Evolutionary conservation across 1,139 yeast species (phyloP).

Genomic region (Nematodospora anomalae): DNA sequence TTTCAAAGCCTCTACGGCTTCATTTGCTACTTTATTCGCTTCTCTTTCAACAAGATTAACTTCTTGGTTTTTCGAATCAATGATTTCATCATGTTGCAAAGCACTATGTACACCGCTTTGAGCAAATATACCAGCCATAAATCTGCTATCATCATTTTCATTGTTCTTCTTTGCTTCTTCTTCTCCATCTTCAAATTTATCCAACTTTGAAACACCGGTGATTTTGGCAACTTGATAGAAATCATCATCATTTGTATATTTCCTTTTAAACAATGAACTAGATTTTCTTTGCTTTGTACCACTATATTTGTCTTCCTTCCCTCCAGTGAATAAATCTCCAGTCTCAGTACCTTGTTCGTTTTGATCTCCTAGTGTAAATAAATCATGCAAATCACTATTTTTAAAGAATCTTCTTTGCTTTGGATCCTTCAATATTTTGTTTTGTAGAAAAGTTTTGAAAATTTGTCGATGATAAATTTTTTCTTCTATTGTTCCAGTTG

Average conservation of each 20-base stretch:
- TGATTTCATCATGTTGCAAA: constrained; percentile 74
- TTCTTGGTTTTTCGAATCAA: constrained; percentile 53
- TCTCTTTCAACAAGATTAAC: constrained; percentile 65
- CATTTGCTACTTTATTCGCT: constrained; percentile 72
- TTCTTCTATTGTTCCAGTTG: constrained; percentile 95
- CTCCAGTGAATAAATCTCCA: constrained; percentile 63
- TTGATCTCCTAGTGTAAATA: constrained; percentile 79
- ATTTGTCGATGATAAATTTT: constrained; percentile 95
- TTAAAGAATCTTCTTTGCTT: constrained; percentile 92
- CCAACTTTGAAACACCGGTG: constrained; percentile 56
- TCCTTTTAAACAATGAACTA: constrained; percentile 23
- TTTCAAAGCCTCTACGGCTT: constrained; percentile 72
- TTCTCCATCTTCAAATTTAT: constrained; percentile 47
- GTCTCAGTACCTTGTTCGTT: constrained; percentile 67
- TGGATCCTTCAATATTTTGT: constrained; percentile 92
- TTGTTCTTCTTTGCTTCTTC: constrained; percentile 22
- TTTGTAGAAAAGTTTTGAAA: constrained; percentile 90
- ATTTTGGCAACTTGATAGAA: constrained; percentile 53
- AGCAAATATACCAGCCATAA: constrained; percentile 76
- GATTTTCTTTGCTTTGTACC: constrained; percentile 29
- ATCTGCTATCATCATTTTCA: constrained; percentile 46
- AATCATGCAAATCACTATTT: constrained; percentile 85
- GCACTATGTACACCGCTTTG: constrained; percentile 75
- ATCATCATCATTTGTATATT: constrained; percentile 52
- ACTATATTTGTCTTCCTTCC: constrained; percentile 41